Conservation (phyloP, 2,329 filamentous ascomycete genomes). For the Ophiostoma tasmaniense region DNA sequence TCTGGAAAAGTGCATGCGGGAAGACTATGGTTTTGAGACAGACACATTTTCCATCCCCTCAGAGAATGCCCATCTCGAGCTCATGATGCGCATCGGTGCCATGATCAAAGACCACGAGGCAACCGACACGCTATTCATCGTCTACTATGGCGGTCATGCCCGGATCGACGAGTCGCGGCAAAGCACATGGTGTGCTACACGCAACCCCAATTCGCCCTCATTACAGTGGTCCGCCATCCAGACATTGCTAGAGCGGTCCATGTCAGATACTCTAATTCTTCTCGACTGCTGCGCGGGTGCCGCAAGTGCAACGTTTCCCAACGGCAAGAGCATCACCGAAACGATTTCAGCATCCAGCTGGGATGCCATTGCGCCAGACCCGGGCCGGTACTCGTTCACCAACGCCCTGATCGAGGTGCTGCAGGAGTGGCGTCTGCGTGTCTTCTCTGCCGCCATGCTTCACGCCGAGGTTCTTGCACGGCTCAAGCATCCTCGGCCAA, state of each 20-base stretch:
- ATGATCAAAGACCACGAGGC: conserved; percentile 48
- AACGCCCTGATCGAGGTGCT: conserved; percentile 51
- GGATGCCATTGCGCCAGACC: conserved; percentile 53
- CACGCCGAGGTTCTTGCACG: conserved; percentile 53
- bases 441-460: conserved; percentile 52
- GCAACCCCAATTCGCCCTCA: conserved; percentile 45
- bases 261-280: conserved; percentile 49
- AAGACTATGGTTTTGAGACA: conserved; percentile 49
- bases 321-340: conserved; percentile 50
- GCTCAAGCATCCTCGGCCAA: conserved; percentile 50
- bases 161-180: conserved; percentile 51
- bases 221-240: conserved; percentile 55
- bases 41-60: conserved; percentile 51
- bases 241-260: conserved; percentile 47
- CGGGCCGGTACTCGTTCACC: conserved; percentile 52
- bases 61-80: conserved; percentile 48
- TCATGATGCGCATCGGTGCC: conserved; percentile 48
- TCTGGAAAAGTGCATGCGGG: conserved; percentile 44
- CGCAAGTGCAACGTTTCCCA: conserved; percentile 51
- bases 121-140: conserved; percentile 46
- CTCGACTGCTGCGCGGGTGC: conserved; percentile 53
- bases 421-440: conserved; percentile 46
- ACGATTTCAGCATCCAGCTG: conserved; percentile 55
- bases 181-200: conserved; percentile 53
- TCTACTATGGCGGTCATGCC: conserved; percentile 54